A percentile compares a stretch with the other conserved stretches of the same genome.
These are phyloP conservation scores for Botrytis fabae DNA, from an alignment of 2,329 filamentous ascomycete genomes.

Conservation along the genomic window DNA sequence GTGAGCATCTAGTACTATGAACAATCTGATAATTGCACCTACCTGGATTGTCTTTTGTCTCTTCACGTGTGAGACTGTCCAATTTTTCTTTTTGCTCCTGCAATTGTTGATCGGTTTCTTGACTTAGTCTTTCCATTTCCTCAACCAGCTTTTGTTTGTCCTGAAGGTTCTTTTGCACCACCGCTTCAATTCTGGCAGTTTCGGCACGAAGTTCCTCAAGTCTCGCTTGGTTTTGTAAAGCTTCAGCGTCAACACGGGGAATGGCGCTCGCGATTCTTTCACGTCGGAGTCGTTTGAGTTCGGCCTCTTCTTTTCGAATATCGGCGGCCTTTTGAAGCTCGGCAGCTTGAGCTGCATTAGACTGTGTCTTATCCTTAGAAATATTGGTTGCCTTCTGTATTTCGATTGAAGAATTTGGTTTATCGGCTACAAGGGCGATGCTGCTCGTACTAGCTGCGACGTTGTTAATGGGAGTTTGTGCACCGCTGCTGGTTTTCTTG, in stretches of 20 bases:
- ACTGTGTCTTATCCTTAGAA: conserved; percentile 29
- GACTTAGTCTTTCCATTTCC: conserved; percentile 40
- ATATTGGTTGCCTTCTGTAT: conserved; percentile 35
- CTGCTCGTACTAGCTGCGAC: conserved; percentile 21
- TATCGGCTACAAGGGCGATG: conserved; percentile 25
- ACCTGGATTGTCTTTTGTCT: conserved; percentile 36
- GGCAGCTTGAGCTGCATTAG: conserved; percentile 33
- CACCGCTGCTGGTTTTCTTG: conserved; percentile 35
- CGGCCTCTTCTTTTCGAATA: conserved; percentile 32
- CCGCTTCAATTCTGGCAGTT: conserved; percentile 39
- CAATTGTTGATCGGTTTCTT: conserved; percentile 42
- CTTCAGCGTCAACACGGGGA: conserved; percentile 40
- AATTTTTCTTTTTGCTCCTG: conserved; percentile 41
- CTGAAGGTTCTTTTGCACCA: conserved; percentile 37
- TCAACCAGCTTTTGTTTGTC: conserved; percentile 41
- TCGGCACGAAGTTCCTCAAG: conserved; percentile 39
- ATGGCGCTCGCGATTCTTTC: conserved; percentile 39
- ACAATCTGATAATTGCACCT: conserved; percentile 23
- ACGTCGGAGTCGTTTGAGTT: conserved; percentile 39
- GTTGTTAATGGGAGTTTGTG: conserved; percentile 34
- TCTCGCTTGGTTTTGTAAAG: conserved; percentile 35
- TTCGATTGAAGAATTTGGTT: conserved; percentile 34
- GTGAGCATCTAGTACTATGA: conserved; percentile 18
- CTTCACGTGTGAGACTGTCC: conserved; percentile 35
- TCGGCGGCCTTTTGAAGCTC: conserved; percentile 34